phyloP scores from a whole-genome alignment of 176 grass and related monocot genomes.

The Cenchrus americanus region DNA sequence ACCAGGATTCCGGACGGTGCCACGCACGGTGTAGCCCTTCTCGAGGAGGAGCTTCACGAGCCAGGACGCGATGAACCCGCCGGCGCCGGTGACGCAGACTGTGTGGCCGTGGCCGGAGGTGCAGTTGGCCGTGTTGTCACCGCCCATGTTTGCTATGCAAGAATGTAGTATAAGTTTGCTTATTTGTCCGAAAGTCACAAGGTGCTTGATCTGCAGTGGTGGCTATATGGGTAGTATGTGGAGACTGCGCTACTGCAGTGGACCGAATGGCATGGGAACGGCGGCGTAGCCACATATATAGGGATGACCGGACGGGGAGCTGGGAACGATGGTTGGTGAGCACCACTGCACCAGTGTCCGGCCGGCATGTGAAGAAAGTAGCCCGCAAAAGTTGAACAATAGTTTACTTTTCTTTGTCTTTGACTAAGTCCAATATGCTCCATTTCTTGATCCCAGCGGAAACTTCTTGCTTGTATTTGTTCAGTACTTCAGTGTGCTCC shows the following conservation, averaged over 20 bases:
- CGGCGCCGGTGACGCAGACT: slow-evolving; percentile 64
- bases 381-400: not conserved
- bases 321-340: not conserved
- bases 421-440: not conserved
- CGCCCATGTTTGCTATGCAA: not conserved
- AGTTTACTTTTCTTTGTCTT: not conserved
- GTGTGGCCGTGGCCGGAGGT: not conserved
- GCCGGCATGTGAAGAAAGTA: not conserved
- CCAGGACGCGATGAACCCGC: slow-evolving; percentile 71
- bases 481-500: too few species aligned
- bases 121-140: not conserved
- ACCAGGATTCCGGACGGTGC: slow-evolving; percentile 65
- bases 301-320: not conserved
- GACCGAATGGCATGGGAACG: not conserved
- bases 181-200: not conserved
- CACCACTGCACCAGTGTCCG: not conserved
- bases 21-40: slow-evolving; percentile 59
- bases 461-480: not conserved
- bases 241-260: not conserved
- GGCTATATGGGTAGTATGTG: too few species aligned
- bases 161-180: too few species aligned
- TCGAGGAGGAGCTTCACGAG: slow-evolving; percentile 75
- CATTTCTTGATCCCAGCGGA: not conserved
- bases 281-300: not conserved
- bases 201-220: not conserved